phyloP scores from a whole-genome alignment of 345 rosid genomes.

The Arabidopsis suecica region DNA sequence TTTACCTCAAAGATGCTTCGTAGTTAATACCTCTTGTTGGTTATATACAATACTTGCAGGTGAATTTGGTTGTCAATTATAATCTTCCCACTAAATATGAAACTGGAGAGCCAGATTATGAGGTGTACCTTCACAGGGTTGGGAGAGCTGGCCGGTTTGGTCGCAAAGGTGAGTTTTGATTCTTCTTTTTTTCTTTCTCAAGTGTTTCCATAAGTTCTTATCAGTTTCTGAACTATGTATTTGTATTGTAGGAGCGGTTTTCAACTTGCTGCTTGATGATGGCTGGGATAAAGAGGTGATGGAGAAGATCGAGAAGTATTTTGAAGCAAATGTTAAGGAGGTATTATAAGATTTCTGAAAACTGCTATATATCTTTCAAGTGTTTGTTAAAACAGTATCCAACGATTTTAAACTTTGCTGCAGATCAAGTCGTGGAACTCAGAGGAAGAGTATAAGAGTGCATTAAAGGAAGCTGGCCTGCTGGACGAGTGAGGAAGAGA shows the following conservation, averaged over 20 bases:
- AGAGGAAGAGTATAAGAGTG: slow-evolving; percentile 44
- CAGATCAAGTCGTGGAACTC: slow-evolving; percentile 44
- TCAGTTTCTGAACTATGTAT: background rate
- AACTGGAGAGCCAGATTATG: slow-evolving; percentile 73
- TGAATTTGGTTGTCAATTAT: slow-evolving; percentile 85
- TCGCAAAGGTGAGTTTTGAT: slow-evolving; percentile 66
- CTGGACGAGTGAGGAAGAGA: slow-evolving; percentile 32
- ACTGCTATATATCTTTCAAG: background rate
- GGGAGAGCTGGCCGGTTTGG: slow-evolving; percentile 99
- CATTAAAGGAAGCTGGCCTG: slow-evolving; percentile 45
- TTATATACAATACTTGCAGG: slow-evolving; percentile 53
- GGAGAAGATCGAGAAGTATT: slow-evolving; percentile 78
- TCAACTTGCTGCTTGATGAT: slow-evolving; percentile 65
- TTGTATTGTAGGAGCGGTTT: slow-evolving; percentile 74
- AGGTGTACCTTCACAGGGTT: slow-evolving; percentile 93
- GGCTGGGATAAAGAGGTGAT: slow-evolving; percentile 53
- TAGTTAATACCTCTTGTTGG: background rate
- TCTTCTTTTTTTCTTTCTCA: background rate
- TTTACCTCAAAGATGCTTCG: background rate
- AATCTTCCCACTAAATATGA: slow-evolving; percentile 75
- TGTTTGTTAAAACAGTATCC: slow-evolving; percentile 5
- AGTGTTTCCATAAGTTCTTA: slow-evolving; percentile 6
- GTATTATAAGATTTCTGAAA: slow-evolving; percentile 44
- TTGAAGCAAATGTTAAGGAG: slow-evolving; percentile 54
- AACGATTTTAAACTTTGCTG: background rate